Evolutionary conservation across 306 rosid species (phyloP).

Genomic region (Castanospermum australe): DNA sequence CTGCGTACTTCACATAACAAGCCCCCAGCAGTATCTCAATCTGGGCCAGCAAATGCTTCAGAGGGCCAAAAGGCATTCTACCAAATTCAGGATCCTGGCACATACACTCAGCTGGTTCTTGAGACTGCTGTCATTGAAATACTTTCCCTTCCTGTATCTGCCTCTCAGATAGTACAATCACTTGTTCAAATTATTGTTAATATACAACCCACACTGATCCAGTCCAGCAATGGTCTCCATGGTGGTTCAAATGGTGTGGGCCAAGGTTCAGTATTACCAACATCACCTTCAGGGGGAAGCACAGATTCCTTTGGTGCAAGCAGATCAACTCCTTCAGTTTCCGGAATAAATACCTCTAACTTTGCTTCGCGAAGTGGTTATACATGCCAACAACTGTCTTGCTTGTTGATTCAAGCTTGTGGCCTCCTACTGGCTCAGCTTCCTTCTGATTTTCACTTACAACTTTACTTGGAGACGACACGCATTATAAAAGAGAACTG

Average conservation of each 20-base stretch:
- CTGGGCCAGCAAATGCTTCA: conserved; percentile 70
- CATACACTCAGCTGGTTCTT: conserved; percentile 90
- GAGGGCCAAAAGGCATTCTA: conserved; percentile 88
- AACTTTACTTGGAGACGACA: conserved; percentile 86
- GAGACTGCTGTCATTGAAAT: conserved; percentile 95
- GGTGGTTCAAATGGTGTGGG: conserved; percentile 77
- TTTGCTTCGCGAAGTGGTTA: conserved; percentile 96
- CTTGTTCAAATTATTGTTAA: conserved; percentile 87
- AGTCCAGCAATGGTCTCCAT: conserved; percentile 79
- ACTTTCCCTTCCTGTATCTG: conserved; percentile 91
- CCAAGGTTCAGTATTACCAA: conserved; percentile 85
- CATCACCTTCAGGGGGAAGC: conserved; percentile 99
- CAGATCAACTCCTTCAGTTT: conserved; percentile 79
- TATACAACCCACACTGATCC: conserved; percentile 90
- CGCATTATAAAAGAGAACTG: conserved; percentile 93
- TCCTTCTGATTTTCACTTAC: conserved; percentile 87
- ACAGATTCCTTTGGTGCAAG: conserved; percentile 89
- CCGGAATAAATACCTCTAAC: conserved; percentile 86
- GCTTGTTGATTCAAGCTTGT: conserved; percentile 96
- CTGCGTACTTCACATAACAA: conserved; percentile 67
- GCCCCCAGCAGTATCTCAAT: conserved; percentile 64
- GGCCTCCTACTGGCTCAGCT: conserved; percentile 96
- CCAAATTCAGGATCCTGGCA: conserved; percentile 99
- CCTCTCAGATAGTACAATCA: conserved; percentile 84
- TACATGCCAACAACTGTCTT: conserved; percentile 90